Conservation (phyloP, 2,329 filamentous ascomycete genomes). For the Trichoderma pleuroti region DNA sequence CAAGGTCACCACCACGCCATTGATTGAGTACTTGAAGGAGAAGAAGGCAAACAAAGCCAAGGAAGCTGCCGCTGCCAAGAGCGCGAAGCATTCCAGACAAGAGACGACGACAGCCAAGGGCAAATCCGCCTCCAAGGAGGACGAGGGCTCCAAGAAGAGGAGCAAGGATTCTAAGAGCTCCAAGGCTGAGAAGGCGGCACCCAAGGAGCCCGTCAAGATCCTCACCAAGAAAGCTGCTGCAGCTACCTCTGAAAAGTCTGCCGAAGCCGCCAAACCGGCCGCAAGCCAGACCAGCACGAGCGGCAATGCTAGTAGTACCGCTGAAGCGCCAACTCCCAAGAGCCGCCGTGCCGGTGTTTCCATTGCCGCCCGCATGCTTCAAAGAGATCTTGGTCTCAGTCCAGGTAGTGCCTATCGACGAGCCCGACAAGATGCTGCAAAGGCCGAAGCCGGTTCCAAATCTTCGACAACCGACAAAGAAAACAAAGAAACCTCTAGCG, state of each 20-base stretch:
- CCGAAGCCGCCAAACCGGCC: constrained; percentile 44
- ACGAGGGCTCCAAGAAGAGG: constrained; percentile 60
- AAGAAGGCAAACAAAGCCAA: constrained; percentile 77
- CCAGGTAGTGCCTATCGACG: constrained; percentile 60
- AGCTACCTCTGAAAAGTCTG: constrained; percentile 41
- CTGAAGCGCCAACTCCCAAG: constrained; percentile 34
- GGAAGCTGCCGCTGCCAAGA: constrained; percentile 43
- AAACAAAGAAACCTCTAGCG: constrained; percentile 31
- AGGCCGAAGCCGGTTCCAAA: constrained; percentile 50
- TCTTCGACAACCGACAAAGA: constrained; percentile 32
- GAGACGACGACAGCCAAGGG: constrained; percentile 51
- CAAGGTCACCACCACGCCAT: constrained; percentile 76
- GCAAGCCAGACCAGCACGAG: constrained; percentile 36
- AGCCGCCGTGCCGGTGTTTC: constrained; percentile 59
- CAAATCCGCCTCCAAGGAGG: constrained; percentile 42
- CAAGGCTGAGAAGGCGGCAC: constrained; percentile 46
- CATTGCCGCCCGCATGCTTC: constrained; percentile 61
- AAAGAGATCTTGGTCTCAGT: constrained; percentile 63
- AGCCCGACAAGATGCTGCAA: constrained; percentile 56
- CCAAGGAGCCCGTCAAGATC: constrained; percentile 59
- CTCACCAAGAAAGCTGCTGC: constrained; percentile 57
- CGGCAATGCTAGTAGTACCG: constrained; percentile 29
- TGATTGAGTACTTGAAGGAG: constrained; percentile 86
- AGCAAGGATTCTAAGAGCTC: constrained; percentile 57
- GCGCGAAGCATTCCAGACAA: constrained; percentile 54